Conservation (phyloP, 768 basidiomycete genomes). For the Lentinula aciculospora region DNA sequence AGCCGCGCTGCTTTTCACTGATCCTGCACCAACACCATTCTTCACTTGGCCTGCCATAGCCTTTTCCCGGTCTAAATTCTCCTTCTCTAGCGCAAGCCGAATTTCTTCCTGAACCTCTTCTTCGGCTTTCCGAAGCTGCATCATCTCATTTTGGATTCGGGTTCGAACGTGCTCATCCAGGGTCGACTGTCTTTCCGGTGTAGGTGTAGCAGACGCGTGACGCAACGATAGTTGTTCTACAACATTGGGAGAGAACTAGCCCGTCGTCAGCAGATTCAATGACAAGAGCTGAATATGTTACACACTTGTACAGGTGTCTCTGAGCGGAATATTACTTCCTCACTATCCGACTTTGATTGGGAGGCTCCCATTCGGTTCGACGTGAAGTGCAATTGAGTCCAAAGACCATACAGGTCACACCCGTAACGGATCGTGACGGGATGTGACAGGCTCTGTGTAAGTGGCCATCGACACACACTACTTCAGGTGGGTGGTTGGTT, state of each 20-base stretch:
- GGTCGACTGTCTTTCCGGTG: slow-evolving; percentile 64
- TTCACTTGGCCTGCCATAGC: slow-evolving; percentile 40
- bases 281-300: slow-evolving; percentile 9
- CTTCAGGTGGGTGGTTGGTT: too few species aligned
- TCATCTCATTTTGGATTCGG: slow-evolving; percentile 65
- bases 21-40: slow-evolving; percentile 29
- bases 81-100: slow-evolving; percentile 75
- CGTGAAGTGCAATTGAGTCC: too few species aligned
- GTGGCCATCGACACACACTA: too few species aligned
- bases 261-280: slow-evolving; percentile 1
- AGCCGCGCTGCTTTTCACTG: slow-evolving; percentile 52
- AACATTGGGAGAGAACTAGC: slow-evolving; percentile 78
- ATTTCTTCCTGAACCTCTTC: slow-evolving; percentile 67
- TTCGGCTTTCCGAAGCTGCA: slow-evolving; percentile 63
- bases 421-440: too few species aligned
- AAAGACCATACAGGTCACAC: too few species aligned
- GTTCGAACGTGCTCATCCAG: slow-evolving; percentile 71
- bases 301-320: slow-evolving; percentile 51
- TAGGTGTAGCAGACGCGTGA: slow-evolving; percentile 49
- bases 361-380: slow-evolving; percentile 51
- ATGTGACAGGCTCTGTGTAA: too few species aligned
- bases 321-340: slow-evolving; percentile 52
- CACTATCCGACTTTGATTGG: slow-evolving; percentile 56
- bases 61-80: slow-evolving; percentile 78
- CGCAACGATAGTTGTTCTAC: slow-evolving; percentile 74